Conservation (phyloP, 192 early-diverging fungal species). For the Dissophora ornata region DNA sequence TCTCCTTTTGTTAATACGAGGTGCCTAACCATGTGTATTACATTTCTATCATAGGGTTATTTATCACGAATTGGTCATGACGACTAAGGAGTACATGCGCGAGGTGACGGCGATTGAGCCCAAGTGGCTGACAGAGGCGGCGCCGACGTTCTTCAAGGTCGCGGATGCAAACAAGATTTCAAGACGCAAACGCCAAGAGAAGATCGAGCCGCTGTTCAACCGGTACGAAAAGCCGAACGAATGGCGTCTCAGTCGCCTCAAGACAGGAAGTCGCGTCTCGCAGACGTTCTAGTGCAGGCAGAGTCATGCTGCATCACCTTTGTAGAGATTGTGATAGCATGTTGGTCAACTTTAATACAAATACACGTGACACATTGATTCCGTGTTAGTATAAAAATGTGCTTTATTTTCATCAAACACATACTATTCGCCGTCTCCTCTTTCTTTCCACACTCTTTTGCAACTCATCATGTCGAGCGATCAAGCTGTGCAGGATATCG, state of each 20-base stretch:
- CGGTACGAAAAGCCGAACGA: slow-evolving; percentile 96
- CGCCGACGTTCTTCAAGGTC: slow-evolving; percentile 96
- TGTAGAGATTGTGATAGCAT: not conserved
- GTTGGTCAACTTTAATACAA: not conserved
- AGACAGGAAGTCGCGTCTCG: slow-evolving; percentile 74
- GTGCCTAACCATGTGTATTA: slow-evolving; percentile 85
- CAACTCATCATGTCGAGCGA: slow-evolving; percentile 50
- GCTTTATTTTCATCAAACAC: too few relatives aligned
- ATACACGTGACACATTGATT: not conserved
- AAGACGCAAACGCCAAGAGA: slow-evolving; percentile 93
- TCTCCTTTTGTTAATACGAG: slow-evolving; percentile 59
- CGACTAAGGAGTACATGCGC: slow-evolving; percentile 93
- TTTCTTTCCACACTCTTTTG: too few relatives aligned
- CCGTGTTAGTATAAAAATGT: too few relatives aligned
- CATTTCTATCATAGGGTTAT: slow-evolving; percentile 71
- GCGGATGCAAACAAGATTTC: slow-evolving; percentile 95
- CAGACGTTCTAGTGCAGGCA: slow-evolving; percentile 71
- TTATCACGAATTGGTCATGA: slow-evolving; percentile 91
- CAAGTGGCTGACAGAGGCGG: slow-evolving; percentile 95
- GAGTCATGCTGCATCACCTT: not conserved
- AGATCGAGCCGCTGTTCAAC: slow-evolving; percentile 91
- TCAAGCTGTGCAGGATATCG: slow-evolving; percentile 34
- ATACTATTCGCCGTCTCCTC: too few relatives aligned
- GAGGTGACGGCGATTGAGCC: slow-evolving; percentile 91
- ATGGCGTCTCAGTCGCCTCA: slow-evolving; percentile 90